Conservation (phyloP, 169 alveolate genomes). For the Eimeria sp. region DNA sequence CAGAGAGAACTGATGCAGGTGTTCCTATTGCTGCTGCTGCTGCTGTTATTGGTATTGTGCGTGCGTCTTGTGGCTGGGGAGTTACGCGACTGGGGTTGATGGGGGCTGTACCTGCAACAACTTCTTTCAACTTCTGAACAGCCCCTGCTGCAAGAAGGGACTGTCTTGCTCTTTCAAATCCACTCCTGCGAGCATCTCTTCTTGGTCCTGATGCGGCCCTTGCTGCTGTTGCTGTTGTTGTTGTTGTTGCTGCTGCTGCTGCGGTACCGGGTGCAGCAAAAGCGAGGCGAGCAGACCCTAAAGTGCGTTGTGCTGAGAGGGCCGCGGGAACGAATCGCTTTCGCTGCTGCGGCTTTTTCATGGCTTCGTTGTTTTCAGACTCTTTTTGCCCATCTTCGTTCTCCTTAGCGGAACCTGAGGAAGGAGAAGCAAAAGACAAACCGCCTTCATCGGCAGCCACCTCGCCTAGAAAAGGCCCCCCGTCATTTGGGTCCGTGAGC, state of each 20-base stretch:
- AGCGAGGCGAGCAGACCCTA: background rate
- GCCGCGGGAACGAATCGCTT: constrained; percentile 27
- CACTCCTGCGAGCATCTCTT: background rate
- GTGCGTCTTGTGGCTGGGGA: constrained; percentile 8
- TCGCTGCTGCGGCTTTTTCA: constrained; percentile 32
- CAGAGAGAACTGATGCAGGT: background rate
- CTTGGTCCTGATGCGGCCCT: background rate
- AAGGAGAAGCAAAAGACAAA: constrained; percentile 18
- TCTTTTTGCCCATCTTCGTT: constrained; percentile 16
- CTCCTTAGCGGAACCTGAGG: constrained; percentile 38
- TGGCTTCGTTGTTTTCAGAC: background rate
- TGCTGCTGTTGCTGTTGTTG: constrained; percentile 12
- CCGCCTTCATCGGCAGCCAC: background rate
- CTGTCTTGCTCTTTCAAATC: background rate
- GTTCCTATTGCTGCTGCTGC: constrained; percentile 53
- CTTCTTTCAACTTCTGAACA: constrained; percentile 19
- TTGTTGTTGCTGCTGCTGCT: background rate
- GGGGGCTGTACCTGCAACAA: constrained; percentile 13
- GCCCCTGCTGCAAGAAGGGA: constrained; percentile 4
- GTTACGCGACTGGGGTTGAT: constrained; percentile 22
- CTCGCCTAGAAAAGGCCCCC: background rate
- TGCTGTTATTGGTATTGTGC: background rate
- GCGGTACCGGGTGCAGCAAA: constrained; percentile 43
- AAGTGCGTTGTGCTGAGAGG: background rate
- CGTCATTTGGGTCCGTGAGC: background rate